These are phyloP conservation scores for Pelargonium exstipulatum DNA, from an alignment of 441 rosid genomes.

Conservation along the genomic window DNA sequence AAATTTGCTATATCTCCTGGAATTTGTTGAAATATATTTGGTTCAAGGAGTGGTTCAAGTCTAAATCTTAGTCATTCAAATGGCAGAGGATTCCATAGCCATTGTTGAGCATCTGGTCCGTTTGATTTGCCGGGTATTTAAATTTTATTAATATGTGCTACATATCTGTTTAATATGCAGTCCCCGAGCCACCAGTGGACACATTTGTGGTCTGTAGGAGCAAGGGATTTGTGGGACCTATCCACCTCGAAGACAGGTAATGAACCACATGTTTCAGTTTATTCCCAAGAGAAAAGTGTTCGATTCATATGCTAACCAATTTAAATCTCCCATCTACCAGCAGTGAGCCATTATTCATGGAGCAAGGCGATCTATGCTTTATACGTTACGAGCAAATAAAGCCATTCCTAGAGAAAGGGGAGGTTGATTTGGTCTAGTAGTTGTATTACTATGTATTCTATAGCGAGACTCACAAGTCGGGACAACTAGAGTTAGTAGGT, in stretches of 20 bases:
- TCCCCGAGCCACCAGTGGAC: slow-evolving; percentile 57
- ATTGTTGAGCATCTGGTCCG: neutral
- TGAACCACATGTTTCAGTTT: neutral
- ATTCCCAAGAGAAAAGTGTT: neutral
- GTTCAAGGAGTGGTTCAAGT: neutral
- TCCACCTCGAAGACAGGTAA: slow-evolving; percentile 37
- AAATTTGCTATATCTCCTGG: neutral
- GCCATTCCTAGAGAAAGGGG: slow-evolving; percentile 37
- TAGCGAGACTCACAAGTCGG: too few relatives aligned
- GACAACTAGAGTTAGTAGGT: too few relatives aligned
- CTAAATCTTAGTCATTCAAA: neutral
- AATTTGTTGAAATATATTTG: neutral
- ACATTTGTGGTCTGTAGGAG: slow-evolving; percentile 64
- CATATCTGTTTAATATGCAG: slow-evolving; percentile 24
- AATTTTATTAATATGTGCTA: neutral
- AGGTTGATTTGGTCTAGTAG: slow-evolving; percentile 33
- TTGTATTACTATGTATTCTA: too few relatives aligned
- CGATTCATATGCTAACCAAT: slow-evolving; percentile 1
- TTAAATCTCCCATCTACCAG: slow-evolving; percentile 23
- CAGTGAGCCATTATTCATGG: slow-evolving; percentile 38
- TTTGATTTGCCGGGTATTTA: neutral
- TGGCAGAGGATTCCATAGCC: neutral
- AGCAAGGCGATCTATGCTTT: slow-evolving; percentile 40
- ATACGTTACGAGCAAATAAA: slow-evolving; percentile 42
- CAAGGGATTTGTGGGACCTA: slow-evolving; percentile 32